These are phyloP conservation scores for Pisolithus orientalis DNA, from an alignment of 768 basidiomycete genomes.

Conservation along the genomic window DNA sequence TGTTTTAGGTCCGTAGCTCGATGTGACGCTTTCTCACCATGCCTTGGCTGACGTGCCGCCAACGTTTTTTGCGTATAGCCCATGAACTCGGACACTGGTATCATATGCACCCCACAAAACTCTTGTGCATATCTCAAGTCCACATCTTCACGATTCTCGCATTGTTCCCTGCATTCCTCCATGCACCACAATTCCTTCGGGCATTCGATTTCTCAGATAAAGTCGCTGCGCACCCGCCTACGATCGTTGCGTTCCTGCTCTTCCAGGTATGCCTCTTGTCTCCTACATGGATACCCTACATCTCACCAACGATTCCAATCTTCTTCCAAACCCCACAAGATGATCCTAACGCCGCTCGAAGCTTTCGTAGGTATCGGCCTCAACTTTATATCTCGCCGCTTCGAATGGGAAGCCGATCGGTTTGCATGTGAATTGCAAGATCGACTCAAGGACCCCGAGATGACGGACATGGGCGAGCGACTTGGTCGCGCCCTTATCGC, in stretches of 20 bases:
- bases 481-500: slow-evolving; percentile 78
- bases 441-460: slow-evolving; percentile 37
- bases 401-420: slow-evolving; percentile 90
- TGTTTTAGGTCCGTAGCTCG: slow-evolving; percentile 54
- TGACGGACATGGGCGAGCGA: slow-evolving; percentile 82
- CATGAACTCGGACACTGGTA: slow-evolving; percentile 99
- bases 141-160: slow-evolving; percentile 85
- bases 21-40: background rate
- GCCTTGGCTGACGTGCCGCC: background rate
- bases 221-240: slow-evolving; percentile 64
- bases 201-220: slow-evolving; percentile 74
- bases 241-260: slow-evolving; percentile 80
- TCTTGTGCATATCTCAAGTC: slow-evolving; percentile 78
- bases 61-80: slow-evolving; percentile 29
- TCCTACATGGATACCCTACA: background rate
- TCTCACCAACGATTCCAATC: too few relatives aligned
- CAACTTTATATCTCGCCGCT: slow-evolving; percentile 78
- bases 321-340: slow-evolving; percentile 30
- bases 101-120: slow-evolving; percentile 83
- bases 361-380: slow-evolving; percentile 64
- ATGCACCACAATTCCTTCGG: slow-evolving; percentile 68
- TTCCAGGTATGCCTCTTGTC: slow-evolving; percentile 51
- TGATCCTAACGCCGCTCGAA: slow-evolving; percentile 78
- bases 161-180: slow-evolving; percentile 85
- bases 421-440: slow-evolving; percentile 75